A percentile compares a stretch with the other conserved stretches of the same genome.
Conservation (phyloP, 2,329 filamentous ascomycete species). For the Fusarium sp. region DNA sequence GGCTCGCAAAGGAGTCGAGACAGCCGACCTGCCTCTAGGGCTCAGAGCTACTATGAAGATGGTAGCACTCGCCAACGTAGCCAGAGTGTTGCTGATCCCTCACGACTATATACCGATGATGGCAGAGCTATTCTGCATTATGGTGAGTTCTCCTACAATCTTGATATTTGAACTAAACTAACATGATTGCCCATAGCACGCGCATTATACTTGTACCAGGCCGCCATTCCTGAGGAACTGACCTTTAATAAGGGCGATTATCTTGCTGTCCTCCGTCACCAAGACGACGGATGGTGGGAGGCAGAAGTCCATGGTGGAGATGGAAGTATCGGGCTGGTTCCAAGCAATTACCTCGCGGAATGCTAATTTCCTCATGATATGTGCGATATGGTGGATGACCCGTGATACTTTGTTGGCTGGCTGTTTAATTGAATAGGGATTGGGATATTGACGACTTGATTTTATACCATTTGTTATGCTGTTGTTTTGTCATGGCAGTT, state of each 20-base stretch:
- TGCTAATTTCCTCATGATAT: slow-evolving; percentile 52
- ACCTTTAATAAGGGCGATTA: slow-evolving; percentile 94
- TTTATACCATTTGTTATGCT: slow-evolving; percentile 37
- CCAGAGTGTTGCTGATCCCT: slow-evolving; percentile 86
- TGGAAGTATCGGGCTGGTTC: slow-evolving; percentile 71
- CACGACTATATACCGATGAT: slow-evolving; percentile 86
- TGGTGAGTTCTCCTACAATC: slow-evolving; percentile 72
- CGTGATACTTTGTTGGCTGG: slow-evolving; percentile 9
- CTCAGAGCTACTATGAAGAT: slow-evolving; percentile 70
- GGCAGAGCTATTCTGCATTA: slow-evolving; percentile 92
- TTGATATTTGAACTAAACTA: slow-evolving; percentile 28
- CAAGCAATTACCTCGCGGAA: slow-evolving; percentile 75
- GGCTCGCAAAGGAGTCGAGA: slow-evolving; percentile 67
- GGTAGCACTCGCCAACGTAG: slow-evolving; percentile 70
- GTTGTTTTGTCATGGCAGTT: slow-evolving; percentile 14
- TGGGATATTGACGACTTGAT: slow-evolving; percentile 21
- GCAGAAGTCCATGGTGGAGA: slow-evolving; percentile 84
- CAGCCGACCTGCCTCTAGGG: slow-evolving; percentile 63
- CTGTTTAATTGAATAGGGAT: slow-evolving; percentile 16
- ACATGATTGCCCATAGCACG: slow-evolving; percentile 71
- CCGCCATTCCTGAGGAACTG: slow-evolving; percentile 94
- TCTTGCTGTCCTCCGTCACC: slow-evolving; percentile 86
- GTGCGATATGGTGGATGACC: slow-evolving; percentile 21
- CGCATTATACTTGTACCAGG: slow-evolving; percentile 92
- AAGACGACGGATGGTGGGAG: slow-evolving; percentile 99